These are phyloP conservation scores for Sclerotinia borealis DNA, from an alignment of 2,329 filamentous ascomycete species.

Conservation along the genomic window DNA sequence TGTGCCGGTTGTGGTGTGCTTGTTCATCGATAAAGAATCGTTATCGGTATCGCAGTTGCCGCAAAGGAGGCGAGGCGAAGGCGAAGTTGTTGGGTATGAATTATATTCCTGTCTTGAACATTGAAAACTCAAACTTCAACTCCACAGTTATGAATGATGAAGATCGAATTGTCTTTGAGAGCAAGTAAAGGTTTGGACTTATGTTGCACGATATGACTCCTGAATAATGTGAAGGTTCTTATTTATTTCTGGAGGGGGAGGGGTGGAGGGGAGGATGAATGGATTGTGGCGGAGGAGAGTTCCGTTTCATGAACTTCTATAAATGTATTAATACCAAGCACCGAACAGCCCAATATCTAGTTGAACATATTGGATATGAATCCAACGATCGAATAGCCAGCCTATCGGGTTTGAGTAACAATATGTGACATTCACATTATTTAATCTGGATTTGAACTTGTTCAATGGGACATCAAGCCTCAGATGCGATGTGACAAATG, in stretches of 20 bases:
- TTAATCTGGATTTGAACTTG: not conserved
- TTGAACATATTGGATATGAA: not conserved
- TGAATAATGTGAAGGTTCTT: not conserved
- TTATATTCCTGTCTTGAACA: too few relatives aligned
- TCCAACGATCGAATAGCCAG: not conserved
- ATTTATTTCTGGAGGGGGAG: not conserved
- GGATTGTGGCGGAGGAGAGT: not conserved
- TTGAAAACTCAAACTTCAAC: not conserved
- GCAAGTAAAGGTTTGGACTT: not conserved
- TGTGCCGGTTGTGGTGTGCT: not conserved
- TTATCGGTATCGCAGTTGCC: constrained; percentile 9
- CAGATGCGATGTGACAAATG: not conserved
- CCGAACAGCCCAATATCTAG: not conserved
- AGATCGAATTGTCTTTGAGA: not conserved
- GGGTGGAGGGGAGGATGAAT: not conserved
- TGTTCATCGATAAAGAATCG: constrained; percentile 12
- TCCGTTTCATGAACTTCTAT: constrained; percentile 8
- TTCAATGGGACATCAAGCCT: rapidly evolving
- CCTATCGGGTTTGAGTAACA: too few relatives aligned
- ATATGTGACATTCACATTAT: too few relatives aligned
- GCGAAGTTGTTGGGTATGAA: not conserved
- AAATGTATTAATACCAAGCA: not conserved
- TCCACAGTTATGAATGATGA: too few relatives aligned
- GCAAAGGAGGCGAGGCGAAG: not conserved
- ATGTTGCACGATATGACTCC: not conserved